Percentiles rank a stretch among this genome's conserved stretches.
phyloP scores from a whole-genome alignment of 306 rosid species.

The Gleditsia sinensis region DNA sequence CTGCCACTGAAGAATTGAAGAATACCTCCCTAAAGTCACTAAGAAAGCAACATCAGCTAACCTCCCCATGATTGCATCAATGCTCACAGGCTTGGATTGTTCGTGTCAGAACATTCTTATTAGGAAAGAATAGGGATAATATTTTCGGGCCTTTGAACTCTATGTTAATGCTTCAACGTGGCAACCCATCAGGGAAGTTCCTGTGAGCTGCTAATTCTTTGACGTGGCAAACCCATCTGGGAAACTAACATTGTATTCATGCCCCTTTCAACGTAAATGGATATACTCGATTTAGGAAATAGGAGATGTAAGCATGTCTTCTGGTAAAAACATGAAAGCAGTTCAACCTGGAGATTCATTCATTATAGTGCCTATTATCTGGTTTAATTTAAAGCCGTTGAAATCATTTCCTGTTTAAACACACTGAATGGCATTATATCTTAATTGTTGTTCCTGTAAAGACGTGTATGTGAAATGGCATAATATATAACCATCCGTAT shows the following conservation, averaged over 20 bases:
- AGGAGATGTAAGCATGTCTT: conserved; percentile 23
- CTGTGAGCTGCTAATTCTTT: conserved; percentile 9
- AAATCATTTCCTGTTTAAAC: background rate
- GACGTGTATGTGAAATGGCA: background rate
- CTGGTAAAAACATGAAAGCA: conserved; percentile 14
- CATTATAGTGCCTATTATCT: background rate
- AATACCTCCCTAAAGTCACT: conserved; percentile 48
- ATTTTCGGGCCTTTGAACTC: conserved; percentile 28
- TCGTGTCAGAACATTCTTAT: conserved; percentile 47
- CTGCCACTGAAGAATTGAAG: conserved; percentile 61
- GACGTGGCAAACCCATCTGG: conserved; percentile 31
- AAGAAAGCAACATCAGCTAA: conserved; percentile 53
- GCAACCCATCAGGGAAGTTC: background rate
- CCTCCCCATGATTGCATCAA: conserved; percentile 63
- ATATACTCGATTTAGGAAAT: no score
- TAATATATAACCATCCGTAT: background rate
- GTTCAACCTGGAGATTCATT: background rate
- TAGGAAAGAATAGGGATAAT: conserved; percentile 36
- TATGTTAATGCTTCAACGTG: conserved; percentile 37
- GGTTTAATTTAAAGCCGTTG: background rate
- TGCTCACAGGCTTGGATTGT: conserved; percentile 56
- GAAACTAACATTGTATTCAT: conserved; percentile 29
- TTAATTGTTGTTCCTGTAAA: no score
- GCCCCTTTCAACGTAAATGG: conserved; percentile 3
- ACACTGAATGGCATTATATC: background rate